Evolutionary conservation across 176 grass and related monocot species (phyloP).

Genomic region (Paspalum vaginatum): DNA sequence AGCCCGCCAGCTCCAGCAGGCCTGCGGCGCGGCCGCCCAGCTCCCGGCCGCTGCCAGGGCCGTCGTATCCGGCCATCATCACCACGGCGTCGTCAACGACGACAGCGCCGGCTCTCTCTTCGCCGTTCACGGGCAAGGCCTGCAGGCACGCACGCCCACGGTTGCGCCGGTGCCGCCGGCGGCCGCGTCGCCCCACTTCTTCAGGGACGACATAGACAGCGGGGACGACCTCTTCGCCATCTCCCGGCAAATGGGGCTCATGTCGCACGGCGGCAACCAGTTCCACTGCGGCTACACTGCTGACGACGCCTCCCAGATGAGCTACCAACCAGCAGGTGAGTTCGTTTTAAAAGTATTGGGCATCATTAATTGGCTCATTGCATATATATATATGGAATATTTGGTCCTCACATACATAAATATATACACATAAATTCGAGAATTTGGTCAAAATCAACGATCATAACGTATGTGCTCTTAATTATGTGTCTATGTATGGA

Average conservation of each 20-base stretch:
- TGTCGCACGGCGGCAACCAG: constrained; percentile 17
- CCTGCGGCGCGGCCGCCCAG: background rate
- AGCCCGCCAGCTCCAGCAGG: constrained; percentile 59
- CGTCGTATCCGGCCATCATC: background rate
- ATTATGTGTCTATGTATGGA: background rate
- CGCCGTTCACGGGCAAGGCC: constrained; percentile 27
- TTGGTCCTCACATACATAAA: background rate
- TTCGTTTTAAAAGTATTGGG: background rate
- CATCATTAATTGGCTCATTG: constrained; percentile 25
- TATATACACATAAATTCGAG: background rate
- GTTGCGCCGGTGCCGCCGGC: background rate
- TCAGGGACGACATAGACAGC: constrained; percentile 13
- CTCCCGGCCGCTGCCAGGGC: background rate
- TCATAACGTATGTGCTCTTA: too few relatives aligned
- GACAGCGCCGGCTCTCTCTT: background rate
- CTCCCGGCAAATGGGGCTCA: constrained; percentile 53
- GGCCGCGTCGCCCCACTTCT: background rate
- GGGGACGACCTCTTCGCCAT: constrained; percentile 58
- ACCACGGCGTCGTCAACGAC: background rate
- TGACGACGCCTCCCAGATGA: constrained; percentile 24
- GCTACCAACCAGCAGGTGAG: constrained; percentile 40
- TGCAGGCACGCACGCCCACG: background rate
- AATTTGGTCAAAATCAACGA: too few relatives aligned
- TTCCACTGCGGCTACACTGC: constrained; percentile 22
- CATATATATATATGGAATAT: background rate